These are phyloP conservation scores for Pseudogymnoascus sp. DNA, from an alignment of 2,329 filamentous ascomycete genomes.

Conservation along the genomic window DNA sequence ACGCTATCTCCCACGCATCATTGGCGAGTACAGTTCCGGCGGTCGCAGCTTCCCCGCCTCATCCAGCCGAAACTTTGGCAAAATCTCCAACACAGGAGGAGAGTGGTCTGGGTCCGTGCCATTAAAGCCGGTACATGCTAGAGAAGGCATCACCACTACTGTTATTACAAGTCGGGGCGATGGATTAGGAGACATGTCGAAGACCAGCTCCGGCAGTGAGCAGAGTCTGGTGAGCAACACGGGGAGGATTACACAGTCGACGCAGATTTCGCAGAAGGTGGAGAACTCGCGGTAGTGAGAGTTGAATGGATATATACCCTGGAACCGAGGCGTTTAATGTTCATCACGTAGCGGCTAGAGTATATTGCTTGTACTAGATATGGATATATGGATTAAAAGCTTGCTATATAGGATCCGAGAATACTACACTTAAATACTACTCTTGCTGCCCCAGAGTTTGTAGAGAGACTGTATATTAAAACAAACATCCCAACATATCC, in stretches of 20 bases:
- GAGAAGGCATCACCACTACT: slow-evolving; percentile 6
- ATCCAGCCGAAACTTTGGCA: slow-evolving; percentile 2
- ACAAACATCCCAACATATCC: too few species aligned
- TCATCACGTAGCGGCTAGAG: not conserved
- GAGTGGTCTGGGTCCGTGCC: not conserved
- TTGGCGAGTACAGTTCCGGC: slow-evolving; percentile 16
- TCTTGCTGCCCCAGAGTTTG: not conserved
- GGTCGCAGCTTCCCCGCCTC: not conserved
- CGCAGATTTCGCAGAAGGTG: slow-evolving; percentile 9
- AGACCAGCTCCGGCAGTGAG: slow-evolving; percentile 8
- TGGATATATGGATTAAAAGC: not conserved
- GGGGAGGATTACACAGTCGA: slow-evolving; percentile 8
- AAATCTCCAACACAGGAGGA: not conserved
- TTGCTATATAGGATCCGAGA: not conserved
- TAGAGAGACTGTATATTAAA: not conserved
- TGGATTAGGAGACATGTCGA: not conserved
- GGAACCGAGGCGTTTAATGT: not conserved
- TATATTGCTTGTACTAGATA: not conserved
- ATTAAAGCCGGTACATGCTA: not conserved
- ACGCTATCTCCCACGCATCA: slow-evolving; percentile 33
- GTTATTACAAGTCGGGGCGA: slow-evolving; percentile 4
- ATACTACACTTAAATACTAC: not conserved
- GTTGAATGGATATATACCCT: not conserved
- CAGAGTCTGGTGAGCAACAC: slow-evolving; percentile 8
- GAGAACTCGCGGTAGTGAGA: not conserved